phyloP scores from a whole-genome alignment of 2,329 filamentous ascomycete species.

The Allantophomopsis lycopodina region DNA sequence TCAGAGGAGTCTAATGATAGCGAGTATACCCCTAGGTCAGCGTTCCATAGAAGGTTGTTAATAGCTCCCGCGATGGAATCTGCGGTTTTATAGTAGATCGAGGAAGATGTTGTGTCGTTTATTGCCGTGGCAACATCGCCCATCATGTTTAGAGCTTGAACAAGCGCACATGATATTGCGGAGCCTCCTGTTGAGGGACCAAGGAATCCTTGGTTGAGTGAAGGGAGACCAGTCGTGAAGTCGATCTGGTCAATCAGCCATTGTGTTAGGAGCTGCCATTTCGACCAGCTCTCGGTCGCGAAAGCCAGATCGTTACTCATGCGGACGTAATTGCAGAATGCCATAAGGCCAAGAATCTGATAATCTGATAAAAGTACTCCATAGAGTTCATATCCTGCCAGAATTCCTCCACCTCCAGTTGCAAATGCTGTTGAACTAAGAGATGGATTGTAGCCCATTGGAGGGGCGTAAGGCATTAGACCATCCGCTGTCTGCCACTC shows the following conservation, averaged over 20 bases:
- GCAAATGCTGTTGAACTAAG: not conserved
- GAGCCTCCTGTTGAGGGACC: slow-evolving; percentile 2
- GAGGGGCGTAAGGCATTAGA: not conserved
- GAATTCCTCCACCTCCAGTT: not conserved
- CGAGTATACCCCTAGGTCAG: slow-evolving; percentile 17
- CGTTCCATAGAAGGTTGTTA: slow-evolving; percentile 20
- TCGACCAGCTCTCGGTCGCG: not conserved
- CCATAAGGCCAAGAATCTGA: slow-evolving; percentile 8
- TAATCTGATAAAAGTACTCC: slow-evolving; percentile 8
- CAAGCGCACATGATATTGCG: slow-evolving; percentile 1
- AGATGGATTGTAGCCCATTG: not conserved
- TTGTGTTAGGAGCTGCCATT: slow-evolving; percentile 2
- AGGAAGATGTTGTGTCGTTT: slow-evolving; percentile 13
- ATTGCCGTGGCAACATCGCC: slow-evolving; percentile 17
- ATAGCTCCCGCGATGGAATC: slow-evolving; percentile 11
- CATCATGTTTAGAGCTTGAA: slow-evolving; percentile 11
- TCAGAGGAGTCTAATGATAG: slow-evolving; percentile 10
- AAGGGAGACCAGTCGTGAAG: slow-evolving; percentile 2
- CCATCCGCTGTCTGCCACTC: slow-evolving; percentile 10
- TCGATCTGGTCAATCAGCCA: slow-evolving; percentile 3
- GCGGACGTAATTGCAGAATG: slow-evolving; percentile 7
- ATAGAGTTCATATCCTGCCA: not conserved
- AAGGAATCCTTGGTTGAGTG: slow-evolving; percentile 1
- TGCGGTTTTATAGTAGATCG: slow-evolving; percentile 11
- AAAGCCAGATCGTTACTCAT: slow-evolving; percentile 2